Evolutionary conservation across 1,139 yeast species (phyloP), one percentile per base, ranked within the genome.

Genomic region (Pichia sorboxylosa): DNA sequence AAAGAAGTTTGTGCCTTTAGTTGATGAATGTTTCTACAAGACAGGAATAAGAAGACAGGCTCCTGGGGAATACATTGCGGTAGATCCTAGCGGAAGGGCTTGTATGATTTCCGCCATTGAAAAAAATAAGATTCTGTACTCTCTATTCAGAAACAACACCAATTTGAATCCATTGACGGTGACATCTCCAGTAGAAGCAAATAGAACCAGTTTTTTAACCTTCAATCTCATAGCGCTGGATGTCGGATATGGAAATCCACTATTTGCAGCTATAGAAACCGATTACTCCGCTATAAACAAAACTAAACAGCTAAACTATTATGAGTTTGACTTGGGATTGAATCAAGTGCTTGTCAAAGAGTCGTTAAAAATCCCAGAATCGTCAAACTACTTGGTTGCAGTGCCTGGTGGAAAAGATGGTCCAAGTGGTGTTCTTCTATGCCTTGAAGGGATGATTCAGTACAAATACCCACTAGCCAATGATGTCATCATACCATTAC

Each of bases 291-390:
- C 17, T 5, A 13, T 29, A 6, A 20, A 24, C 9, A 18, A 21
- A 8, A 18, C 22, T 4, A 57, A 57, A 32, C 47, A 51, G 26
- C 56, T 87, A 37, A 67, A 71, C 7, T 79, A 69, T 51, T 87
- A 87, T 55, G 92, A 83, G 48, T 58, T 87, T 20, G 97, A 90
- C 52, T 66, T 82, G 32, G 95, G 97, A 0, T 60, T 87, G 34
- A 85, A 87, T 48, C 81, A 79, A 49, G 69, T 85, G 2, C 63
- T 79, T 2, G 68, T 66, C 36, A 65, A 62, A 37, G 61, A 69
- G 36, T 52, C 69, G 3, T 65, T 57, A 22, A 51, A 44, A 8
- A 55, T 71, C 3, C 62, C 64, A 5, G 48, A 45, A 19, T 56
- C 53, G n/a, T 64, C 69, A 26, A 64, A 61, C 40, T 54, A 62